Evolutionary conservation across 371 early-diverging fungal species (phyloP), one percentile per base, ranked within the genome.

Genomic region (Nematocida ironsii): DNA sequence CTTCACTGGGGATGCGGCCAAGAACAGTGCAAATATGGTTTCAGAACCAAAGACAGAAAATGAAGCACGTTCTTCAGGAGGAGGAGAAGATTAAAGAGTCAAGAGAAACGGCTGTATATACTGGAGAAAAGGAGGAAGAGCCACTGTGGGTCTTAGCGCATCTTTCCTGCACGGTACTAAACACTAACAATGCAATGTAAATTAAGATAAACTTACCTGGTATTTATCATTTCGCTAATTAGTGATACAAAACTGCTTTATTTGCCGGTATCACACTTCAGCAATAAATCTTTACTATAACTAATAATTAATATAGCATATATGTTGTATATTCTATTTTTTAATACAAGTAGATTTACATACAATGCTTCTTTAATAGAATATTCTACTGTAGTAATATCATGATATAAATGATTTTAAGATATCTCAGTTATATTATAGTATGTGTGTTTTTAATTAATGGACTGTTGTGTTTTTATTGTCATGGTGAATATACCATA

Each of bases 1-100:
- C 52, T 16, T 55, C 67, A 5, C 78, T 88, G 6, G 69, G 58
- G 18, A 81, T 86, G 62, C 72, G 55, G 76, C 85, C 86, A 23
- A 23, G 86, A 42, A 85, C 86, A 42, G 83, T 88, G 4, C 88
- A 88, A 64, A 84, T 88, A 48, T 88, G 88, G 88, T 88, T 88
- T 69, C 88, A 88, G 64, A 88, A 88, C 57, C 86, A 86, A 67
- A 73, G 86, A 68, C 85, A 86, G 50, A 88, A 85, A 54, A 72
- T 44, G 45, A 84, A 87, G 68, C 55, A 75, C 45, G 25, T 70
- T 5, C 5, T 78, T 5, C 80, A 78, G 62, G 80, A 78, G 70
- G 80, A 78, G 48, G 80, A 68, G 23, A 23, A 47, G 13, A 78
- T 69, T 23, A 78, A 78, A 70, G 44, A 45, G 23, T 67, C 16